Evolutionary conservation across 768 basidiomycete species (phyloP).

Genomic region (Tylopilus subfusipes): DNA sequence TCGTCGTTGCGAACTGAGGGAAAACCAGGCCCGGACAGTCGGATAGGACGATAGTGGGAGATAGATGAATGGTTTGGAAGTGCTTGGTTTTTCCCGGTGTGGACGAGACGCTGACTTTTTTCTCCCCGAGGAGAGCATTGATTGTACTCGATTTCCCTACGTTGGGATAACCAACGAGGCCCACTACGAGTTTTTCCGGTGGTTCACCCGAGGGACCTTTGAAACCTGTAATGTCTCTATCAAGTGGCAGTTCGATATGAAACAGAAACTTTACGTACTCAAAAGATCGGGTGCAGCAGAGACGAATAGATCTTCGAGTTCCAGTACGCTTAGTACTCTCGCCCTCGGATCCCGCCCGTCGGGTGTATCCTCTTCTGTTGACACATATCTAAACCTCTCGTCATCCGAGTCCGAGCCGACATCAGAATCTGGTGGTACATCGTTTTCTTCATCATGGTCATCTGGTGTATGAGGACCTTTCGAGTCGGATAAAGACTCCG

Average conservation of each 20-base stretch:
- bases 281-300: constrained; percentile 66
- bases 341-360: constrained; percentile 62
- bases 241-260: not conserved
- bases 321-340: constrained; percentile 76
- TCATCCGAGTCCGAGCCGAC: constrained; percentile 30
- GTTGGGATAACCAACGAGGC: constrained; percentile 97
- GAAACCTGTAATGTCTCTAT: constrained; percentile 50
- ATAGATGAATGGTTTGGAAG: constrained; percentile 97
- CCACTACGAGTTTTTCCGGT: constrained; percentile 69
- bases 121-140: constrained; percentile 92
- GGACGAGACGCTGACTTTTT: constrained; percentile 96
- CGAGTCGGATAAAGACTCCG: constrained; percentile 33
- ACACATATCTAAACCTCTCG: constrained; percentile 46
- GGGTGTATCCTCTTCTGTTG: constrained; percentile 50
- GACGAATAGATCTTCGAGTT: constrained; percentile 82
- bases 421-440: constrained; percentile 26
- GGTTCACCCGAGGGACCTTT: constrained; percentile 51
- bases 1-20: constrained; percentile 96
- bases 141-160: constrained; percentile 99
- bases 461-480: constrained; percentile 27
- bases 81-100: constrained; percentile 99
- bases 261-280: constrained; percentile 41
- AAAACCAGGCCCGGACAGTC: constrained; percentile 99
- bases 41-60: constrained; percentile 79
- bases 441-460: constrained; percentile 29